These are phyloP conservation scores for Mallotus nudiflorus DNA, from an alignment of 345 rosid genomes.

Conservation along the genomic window DNA sequence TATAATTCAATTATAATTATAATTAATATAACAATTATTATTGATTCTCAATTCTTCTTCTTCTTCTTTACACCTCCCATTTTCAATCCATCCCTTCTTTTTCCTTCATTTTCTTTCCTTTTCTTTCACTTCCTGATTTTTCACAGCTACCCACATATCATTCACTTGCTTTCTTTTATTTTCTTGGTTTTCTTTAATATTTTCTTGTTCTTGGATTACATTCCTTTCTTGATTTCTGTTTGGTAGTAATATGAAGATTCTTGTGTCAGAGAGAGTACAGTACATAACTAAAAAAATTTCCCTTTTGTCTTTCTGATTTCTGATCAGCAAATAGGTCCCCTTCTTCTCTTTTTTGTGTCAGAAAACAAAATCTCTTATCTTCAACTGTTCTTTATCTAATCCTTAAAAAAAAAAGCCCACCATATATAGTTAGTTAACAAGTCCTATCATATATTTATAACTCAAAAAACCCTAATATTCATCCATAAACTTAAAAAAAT, in stretches of 20 bases:
- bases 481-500: too few species aligned
- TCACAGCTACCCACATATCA: conserved; percentile 15
- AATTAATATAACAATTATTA: neutral
- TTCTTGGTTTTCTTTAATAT: too few species aligned
- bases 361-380: conserved; percentile 21
- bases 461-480: conserved; percentile 30
- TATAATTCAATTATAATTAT: conserved; percentile 13
- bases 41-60: conserved; percentile 32
- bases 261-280: conserved; percentile 24
- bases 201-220: too few species aligned
- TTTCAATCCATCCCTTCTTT: conserved; percentile 25
- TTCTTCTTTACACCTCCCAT: conserved; percentile 45
- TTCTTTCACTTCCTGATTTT: conserved; percentile 16
- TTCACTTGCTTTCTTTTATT: conserved; percentile 5
- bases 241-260: conserved; percentile 23
- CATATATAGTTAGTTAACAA: conserved; percentile 7
- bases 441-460: neutral
- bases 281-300: conserved; percentile 17
- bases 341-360: conserved; percentile 29
- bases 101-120: conserved; percentile 14
- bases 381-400: conserved; percentile 3
- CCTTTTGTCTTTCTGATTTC: conserved; percentile 30
- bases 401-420: neutral
- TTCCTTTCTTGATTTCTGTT: too few species aligned
- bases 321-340: conserved; percentile 23